Base-by-base conservation (phyloP, 2,329 filamentous ascomycete genomes). In the Cladosporium phlei region DNA sequence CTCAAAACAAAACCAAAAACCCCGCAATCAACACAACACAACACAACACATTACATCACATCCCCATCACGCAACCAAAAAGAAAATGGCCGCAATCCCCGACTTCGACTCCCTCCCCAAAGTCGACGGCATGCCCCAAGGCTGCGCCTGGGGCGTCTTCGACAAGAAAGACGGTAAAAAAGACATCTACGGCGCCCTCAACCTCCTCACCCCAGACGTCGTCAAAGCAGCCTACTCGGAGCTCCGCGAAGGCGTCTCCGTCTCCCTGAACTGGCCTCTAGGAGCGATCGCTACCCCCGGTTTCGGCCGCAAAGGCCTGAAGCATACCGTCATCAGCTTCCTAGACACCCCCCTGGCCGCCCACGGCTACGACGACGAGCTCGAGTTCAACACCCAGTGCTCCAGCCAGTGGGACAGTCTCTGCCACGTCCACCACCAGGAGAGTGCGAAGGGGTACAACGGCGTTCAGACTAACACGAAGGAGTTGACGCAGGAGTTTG, bases 381-480 rank as follows among this genome's bases (percentile, higher is more conserved):
- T 70, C n/a, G 62, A 61, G 34, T 67, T 72, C 50, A 74, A 74
- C 52, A 74, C 72, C 3, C 72, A 75, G 52, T 63, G 61, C 38
- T 65, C 63, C 24, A 66, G 59, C 24, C 71, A 74, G 47, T 74
- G 71, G 70, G 72, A 75, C 55, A 66, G 67, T 16, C 62, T 74
- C 5, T 66, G 68, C 47, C 68, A 68, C 48, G 67, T 63, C 52
- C 65, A 65, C 47, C 62, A 64, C 54, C 60, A 65, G 51, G 56
- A 65, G 0, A 67, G 67, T 2, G 68, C 66, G 1, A 56, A 67
- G 1, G 69, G 71, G 9, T 80, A 80, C 58, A 80, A 80, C 46
- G 74, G 74, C 24, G 55, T 66, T 38, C 55, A 68, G 45, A 69
- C 57, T 12, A 55, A 19, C 24, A 53, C 53, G 6, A 49, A 58